phyloP scores from a whole-genome alignment of 2,329 filamentous ascomycete genomes.

The Cordyceps javanica region DNA sequence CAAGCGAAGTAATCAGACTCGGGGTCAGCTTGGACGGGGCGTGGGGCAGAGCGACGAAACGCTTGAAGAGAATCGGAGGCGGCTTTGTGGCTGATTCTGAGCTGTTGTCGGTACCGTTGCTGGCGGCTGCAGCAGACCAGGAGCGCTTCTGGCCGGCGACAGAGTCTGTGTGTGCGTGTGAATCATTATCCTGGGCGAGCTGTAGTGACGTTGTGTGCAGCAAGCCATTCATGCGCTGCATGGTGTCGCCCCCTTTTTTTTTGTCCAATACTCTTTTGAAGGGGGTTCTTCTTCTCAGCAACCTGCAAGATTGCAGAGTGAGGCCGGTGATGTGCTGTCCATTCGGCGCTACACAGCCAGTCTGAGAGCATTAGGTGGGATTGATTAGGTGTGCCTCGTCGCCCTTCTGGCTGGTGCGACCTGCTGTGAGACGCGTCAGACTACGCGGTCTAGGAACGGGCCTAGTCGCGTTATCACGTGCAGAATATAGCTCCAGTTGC shows the following conservation, averaged over 20 bases:
- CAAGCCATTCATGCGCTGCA: conserved; percentile 36
- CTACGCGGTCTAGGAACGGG: conserved; percentile 1
- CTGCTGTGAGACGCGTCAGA: neutral
- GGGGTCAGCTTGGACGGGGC: conserved; percentile 28
- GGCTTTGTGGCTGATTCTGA: conserved; percentile 9
- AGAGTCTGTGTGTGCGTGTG: conserved; percentile 27
- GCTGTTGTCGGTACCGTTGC: conserved; percentile 9
- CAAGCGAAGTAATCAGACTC: conserved; percentile 39
- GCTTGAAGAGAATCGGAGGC: conserved; percentile 25
- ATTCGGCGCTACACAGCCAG: neutral
- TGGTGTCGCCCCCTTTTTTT: conserved; percentile 15
- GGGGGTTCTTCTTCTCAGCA: neutral
- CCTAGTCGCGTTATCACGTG: conserved; percentile 2
- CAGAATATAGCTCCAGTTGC: too few relatives aligned
- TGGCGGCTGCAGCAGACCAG: conserved; percentile 21
- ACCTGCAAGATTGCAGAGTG: neutral
- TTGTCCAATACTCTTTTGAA: neutral
- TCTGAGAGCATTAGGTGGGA: neutral
- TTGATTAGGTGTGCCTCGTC: neutral
- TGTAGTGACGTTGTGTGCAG: conserved; percentile 47
- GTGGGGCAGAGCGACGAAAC: conserved; percentile 26
- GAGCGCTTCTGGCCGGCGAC: conserved; percentile 41
- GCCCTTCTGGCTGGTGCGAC: neutral
- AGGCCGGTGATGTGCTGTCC: neutral
- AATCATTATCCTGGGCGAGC: conserved; percentile 34